Evolutionary conservation across 73 alveolate species (phyloP), one percentile per base, ranked within the genome.

Genomic region (Paramecium primaurelia): DNA sequence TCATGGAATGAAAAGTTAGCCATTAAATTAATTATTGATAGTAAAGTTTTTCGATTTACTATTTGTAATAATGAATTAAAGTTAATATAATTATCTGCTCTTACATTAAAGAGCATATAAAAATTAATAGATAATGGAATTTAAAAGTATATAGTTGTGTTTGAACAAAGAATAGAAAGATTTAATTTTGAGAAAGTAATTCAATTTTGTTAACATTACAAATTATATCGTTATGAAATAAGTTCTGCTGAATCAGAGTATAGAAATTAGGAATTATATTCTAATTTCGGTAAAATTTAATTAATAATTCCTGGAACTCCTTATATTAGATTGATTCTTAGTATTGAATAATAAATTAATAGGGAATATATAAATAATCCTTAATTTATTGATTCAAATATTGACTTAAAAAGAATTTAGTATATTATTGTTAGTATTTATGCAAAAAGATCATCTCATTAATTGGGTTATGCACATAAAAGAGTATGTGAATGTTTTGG

Each of bases 11-110:
- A 80, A 7, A 80, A 49, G 14, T 45, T 80, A 4, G 34, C 77
- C 2, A 25, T 80, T 1, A 80, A 80, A 42, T 16, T 80, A 25
- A 20, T 26, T n/a, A 26, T 45, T 8, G 91, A 47, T 26, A 20
- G 20, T 20, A 49, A 45, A 20, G 28, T 44, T 10, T 22, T 18
- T 7, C 71, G 91, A 80, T 80, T 80, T 7, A 8, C 47, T 0
- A 45, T 80, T 18, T 80, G 91, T 38, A 80, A 80, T 7, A 80
- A 47, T 44, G 91, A 80, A 45, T 80, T 80, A 80, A 80, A 80
- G 26, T 80, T 80, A 28, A 25, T 80, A 10, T 32, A 80, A 20
- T 59, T 80, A 11, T 30, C 47, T 2, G 8, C 60, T 37, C 59
- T 40, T 10, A 25, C 44, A 0, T 45, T 14, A 73, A 45, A 80